Base-by-base conservation (phyloP, 169 alveolate species). In the Babesia divergens region DNA sequence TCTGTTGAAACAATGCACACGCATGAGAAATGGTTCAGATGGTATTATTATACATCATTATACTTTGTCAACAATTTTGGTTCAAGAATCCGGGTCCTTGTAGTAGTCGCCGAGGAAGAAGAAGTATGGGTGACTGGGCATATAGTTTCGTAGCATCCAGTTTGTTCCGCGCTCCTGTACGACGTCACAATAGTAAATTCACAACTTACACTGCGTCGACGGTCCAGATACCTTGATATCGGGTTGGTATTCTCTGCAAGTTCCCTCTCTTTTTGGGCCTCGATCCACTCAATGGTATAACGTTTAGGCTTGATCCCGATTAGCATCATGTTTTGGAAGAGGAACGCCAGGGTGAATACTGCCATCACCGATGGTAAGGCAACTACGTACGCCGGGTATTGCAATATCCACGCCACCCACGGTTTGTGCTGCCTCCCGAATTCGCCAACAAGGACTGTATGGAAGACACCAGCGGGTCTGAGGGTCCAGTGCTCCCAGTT, bases 181-280 rank as follows among this genome's bases (percentile, higher is more conserved):
- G 40, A n/a, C 26, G 13, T 29, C 56, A 20, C 13, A 16, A 34
- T 31, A 16, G 34, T 6, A 24, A 8, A 14, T 3, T 7, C 3
- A 9, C 9, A 13, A 51, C 89, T 35, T 58, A 82, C 93, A 37
- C 89, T 85, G 65, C 95, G 80, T 42, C 94, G 67, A 13, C 95
- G 59, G 83, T 89, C 94, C 34, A 92, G 86, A 52, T 92, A 92
- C 56, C 95, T 83, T 38, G 95, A 77, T 64, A 89, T 52, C 0
- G 96, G 96, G 80, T 92, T 92, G 42, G 95, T 86, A 84, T 92
- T 92, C 62, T 92, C 96, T 40, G 95, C 95, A 43, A 94, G 49
- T 26, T 90, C 96, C 67, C 96, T 75, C 83, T 90, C 96, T 79
- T 90, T 88, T 56, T 74, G 79, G 47, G 96, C 96, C 69, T 87